Percentiles rank a stretch among this genome's conserved stretches.
These are phyloP conservation scores for Hirschioporus abietinus DNA, from an alignment of 768 basidiomycete genomes.

Conservation along the genomic window DNA sequence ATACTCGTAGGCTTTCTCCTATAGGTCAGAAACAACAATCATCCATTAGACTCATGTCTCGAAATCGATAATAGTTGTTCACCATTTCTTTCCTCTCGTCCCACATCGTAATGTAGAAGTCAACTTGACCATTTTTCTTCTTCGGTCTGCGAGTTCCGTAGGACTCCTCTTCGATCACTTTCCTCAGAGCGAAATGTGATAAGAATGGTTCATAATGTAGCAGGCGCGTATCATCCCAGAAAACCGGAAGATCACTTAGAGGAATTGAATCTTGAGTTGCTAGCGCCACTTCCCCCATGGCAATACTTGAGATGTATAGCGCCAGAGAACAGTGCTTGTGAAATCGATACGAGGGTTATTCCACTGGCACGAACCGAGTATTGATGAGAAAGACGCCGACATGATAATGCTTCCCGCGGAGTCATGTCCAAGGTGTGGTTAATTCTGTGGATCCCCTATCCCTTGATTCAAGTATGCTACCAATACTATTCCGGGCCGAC, in stretches of 20 bases:
- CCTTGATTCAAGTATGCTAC: not conserved
- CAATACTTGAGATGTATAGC: not conserved
- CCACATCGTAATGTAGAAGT: not conserved
- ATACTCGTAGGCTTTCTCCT: not conserved
- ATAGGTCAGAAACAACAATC: not conserved
- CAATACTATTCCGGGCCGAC: not conserved
- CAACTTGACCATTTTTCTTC: not conserved
- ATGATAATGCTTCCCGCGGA: not conserved
- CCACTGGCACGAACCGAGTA: not conserved
- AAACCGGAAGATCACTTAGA: conserved; percentile 14
- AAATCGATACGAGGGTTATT: not conserved
- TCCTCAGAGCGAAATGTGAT: conserved; percentile 11
- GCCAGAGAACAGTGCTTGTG: not conserved
- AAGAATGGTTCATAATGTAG: conserved; percentile 21
- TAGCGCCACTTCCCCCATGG: too few relatives aligned
- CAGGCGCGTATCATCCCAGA: conserved; percentile 16
- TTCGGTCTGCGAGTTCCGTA: not conserved
- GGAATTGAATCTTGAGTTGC: not conserved
- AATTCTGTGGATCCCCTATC: not conserved
- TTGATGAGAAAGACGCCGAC: not conserved
- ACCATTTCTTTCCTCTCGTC: not conserved
- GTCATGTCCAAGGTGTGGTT: not conserved
- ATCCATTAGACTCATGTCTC: not conserved
- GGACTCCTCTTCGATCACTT: not conserved
- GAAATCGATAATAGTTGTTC: not conserved